These are phyloP conservation scores for Colletotrichum sp. DNA, from an alignment of 2,329 filamentous ascomycete genomes.

Conservation along the genomic window DNA sequence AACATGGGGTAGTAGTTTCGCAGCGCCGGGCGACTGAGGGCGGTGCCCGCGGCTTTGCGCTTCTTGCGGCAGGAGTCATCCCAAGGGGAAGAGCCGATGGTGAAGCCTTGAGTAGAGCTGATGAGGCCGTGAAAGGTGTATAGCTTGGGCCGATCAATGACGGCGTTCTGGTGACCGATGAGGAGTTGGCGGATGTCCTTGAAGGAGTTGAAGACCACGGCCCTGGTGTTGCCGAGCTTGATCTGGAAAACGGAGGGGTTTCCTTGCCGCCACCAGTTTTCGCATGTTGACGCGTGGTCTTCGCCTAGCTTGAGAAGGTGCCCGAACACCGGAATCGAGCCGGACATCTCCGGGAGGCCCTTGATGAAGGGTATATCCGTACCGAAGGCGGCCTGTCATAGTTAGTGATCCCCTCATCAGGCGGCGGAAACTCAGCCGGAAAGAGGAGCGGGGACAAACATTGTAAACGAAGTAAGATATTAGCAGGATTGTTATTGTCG, in stretches of 20 bases:
- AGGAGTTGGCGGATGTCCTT: not conserved
- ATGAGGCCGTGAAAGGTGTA: not conserved
- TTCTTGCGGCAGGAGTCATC: not conserved
- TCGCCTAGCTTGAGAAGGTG: constrained; percentile 68
- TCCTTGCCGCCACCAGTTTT: not conserved
- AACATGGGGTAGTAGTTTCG: not conserved
- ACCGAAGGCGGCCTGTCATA: constrained; percentile 32
- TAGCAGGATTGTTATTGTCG: not conserved
- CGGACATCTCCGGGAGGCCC: constrained; percentile 65
- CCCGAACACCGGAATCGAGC: constrained; percentile 67
- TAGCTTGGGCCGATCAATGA: not conserved
- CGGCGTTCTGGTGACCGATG: not conserved
- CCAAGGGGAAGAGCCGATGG: not conserved
- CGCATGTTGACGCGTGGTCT: not conserved
- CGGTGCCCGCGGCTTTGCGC: not conserved
- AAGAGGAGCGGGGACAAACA: not conserved
- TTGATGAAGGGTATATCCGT: constrained; percentile 68
- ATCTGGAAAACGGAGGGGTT: not conserved
- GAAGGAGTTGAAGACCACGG: not conserved
- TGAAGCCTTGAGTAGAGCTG: not conserved
- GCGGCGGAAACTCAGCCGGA: not conserved
- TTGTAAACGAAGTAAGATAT: not conserved
- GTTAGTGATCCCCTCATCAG: not conserved
- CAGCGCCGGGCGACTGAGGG: not conserved
- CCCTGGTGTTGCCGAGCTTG: not conserved